phyloP scores from a whole-genome alignment of 805 yeast genomes.

The Cyberlindnera japonica region DNA sequence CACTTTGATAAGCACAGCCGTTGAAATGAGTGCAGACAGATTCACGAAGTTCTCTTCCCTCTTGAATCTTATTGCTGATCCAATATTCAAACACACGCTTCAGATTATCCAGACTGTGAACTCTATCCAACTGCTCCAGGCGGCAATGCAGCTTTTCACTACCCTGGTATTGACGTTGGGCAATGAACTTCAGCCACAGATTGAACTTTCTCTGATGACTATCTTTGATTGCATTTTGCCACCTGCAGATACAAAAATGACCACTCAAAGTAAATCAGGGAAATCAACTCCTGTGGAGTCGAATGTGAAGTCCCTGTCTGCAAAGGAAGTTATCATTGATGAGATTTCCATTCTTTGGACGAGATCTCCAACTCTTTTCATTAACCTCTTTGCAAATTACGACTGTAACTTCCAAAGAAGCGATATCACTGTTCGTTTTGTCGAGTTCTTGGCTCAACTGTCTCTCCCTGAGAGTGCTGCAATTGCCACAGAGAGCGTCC shows the following conservation, averaged over 20 bases:
- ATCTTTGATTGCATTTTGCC: slow-evolving; percentile 58
- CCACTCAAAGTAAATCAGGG: slow-evolving; percentile 17
- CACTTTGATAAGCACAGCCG: slow-evolving; percentile 66
- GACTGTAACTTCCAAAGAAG: slow-evolving; percentile 89
- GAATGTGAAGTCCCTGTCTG: slow-evolving; percentile 26
- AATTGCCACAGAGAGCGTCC: slow-evolving; percentile 78
- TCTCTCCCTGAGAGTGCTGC: slow-evolving; percentile 84
- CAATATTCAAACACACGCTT: slow-evolving; percentile 79
- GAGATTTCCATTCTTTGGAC: slow-evolving; percentile 79
- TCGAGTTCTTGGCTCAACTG: slow-evolving; percentile 69
- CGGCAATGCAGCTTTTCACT: slow-evolving; percentile 71
- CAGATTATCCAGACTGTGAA: slow-evolving; percentile 74
- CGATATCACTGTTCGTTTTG: slow-evolving; percentile 64
- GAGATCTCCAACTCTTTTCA: slow-evolving; percentile 72
- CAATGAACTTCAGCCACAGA: slow-evolving; percentile 66
- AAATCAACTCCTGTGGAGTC: slow-evolving; percentile 33
- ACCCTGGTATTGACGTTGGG: slow-evolving; percentile 69
- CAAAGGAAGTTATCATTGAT: slow-evolving; percentile 82
- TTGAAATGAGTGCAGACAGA: slow-evolving; percentile 73
- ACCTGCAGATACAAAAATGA: slow-evolving; percentile 19
- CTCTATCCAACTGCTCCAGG: slow-evolving; percentile 66
- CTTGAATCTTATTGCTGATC: slow-evolving; percentile 67
- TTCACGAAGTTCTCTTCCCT: slow-evolving; percentile 61
- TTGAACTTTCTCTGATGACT: slow-evolving; percentile 65
- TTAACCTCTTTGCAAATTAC: slow-evolving; percentile 71